Conservation (phyloP, 805 yeast genomes). For the Saturnispora zaruensis region DNA sequence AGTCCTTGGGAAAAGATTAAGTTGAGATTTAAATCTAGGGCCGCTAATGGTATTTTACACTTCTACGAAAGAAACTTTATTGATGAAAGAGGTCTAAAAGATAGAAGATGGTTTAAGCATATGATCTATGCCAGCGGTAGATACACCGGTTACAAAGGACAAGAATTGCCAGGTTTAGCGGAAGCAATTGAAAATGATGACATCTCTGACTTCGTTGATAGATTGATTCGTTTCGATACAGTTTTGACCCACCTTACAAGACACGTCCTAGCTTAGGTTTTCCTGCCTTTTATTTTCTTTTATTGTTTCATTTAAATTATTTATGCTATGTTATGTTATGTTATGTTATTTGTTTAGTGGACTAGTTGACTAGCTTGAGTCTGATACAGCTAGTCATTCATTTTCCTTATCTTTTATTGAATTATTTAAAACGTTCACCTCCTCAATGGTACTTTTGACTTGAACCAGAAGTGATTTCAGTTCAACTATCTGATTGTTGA, state of each 20-base stretch:
- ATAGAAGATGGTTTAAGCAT: conserved; percentile 52
- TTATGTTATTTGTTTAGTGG: background rate
- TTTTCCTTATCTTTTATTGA: background rate
- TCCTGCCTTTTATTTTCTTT: background rate
- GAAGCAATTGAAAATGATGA: conserved; percentile 47
- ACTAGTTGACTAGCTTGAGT: background rate
- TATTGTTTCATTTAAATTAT: background rate
- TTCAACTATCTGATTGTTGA: background rate
- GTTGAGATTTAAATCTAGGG: conserved; percentile 19
- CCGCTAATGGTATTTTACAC: conserved; percentile 33
- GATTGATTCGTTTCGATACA: conserved; percentile 12
- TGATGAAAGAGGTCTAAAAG: conserved; percentile 39
- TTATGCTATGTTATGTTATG: background rate
- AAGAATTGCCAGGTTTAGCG: conserved; percentile 44
- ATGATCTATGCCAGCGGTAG: conserved; percentile 51
- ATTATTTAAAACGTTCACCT: background rate
- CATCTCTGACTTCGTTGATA: conserved; percentile 26
- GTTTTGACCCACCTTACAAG: conserved; percentile 8
- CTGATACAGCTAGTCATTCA: background rate
- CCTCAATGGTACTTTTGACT: background rate
- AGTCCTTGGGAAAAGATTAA: conserved; percentile 23
- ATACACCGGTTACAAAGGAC: conserved; percentile 55
- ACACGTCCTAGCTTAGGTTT: background rate
- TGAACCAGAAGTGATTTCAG: background rate
- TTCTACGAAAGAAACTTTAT: conserved; percentile 40